phyloP scores from a whole-genome alignment of 768 basidiomycete species.

The Boletus huronensis region DNA sequence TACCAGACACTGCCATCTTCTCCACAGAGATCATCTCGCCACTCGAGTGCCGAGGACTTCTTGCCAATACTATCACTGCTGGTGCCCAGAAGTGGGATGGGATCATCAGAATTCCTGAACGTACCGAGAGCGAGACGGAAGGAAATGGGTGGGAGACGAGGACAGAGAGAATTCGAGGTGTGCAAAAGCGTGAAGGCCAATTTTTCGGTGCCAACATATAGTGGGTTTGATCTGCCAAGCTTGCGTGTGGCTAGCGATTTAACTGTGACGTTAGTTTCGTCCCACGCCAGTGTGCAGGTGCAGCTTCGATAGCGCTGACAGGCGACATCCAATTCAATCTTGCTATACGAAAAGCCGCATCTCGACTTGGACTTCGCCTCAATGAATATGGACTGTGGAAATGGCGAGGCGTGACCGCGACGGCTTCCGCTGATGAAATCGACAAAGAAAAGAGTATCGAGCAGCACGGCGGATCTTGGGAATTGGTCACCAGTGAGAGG shows the following conservation, averaged over 20 bases:
- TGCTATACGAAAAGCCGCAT: conserved; percentile 42
- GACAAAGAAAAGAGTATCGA: conserved; percentile 6
- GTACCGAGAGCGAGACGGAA: conserved; percentile 8
- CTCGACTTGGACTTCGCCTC: conserved; percentile 44
- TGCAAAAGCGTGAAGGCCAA: conserved; percentile 31
- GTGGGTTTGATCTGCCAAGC: conserved; percentile 4
- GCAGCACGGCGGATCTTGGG: conserved; percentile 20
- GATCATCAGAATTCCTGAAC: conserved; percentile 45
- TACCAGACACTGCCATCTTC: conserved; percentile 23
- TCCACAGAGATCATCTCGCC: conserved; percentile 39
- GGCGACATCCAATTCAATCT: conserved; percentile 51
- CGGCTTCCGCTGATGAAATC: not conserved
- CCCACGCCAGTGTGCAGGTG: conserved; percentile 35
- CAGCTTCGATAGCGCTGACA: conserved; percentile 52
- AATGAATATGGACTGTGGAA: conserved; percentile 66
- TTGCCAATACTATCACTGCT: conserved; percentile 35
- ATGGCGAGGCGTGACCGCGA: conserved; percentile 34
- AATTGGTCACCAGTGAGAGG: conserved; percentile 20
- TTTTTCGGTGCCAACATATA: conserved; percentile 39
- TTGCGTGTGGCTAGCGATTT: not conserved
- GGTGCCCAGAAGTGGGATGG: conserved; percentile 48
- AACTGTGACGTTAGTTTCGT: conserved; percentile 14
- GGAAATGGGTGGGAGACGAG: conserved; percentile 29
- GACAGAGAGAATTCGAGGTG: conserved; percentile 21
- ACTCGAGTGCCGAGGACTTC: conserved; percentile 44